These are phyloP conservation scores for Camellia granthamiana DNA, from an alignment of 148 eudicot genomes.

Conservation along the genomic window DNA sequence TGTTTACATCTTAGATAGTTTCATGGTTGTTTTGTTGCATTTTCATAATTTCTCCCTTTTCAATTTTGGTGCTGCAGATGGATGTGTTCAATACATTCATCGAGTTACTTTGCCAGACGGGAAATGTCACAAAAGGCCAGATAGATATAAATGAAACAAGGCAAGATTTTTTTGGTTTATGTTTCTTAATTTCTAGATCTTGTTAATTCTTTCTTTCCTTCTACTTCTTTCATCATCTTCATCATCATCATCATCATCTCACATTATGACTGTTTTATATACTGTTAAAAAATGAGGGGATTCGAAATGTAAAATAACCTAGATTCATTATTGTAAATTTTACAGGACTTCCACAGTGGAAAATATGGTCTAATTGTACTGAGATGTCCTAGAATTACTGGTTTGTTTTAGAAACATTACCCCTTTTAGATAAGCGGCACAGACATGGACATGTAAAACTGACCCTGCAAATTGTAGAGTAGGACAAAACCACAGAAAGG, in stretches of 20 bases:
- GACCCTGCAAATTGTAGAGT: too few relatives aligned
- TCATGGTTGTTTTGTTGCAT: not conserved
- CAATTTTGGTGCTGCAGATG: constrained; percentile 53
- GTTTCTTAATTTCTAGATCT: not conserved
- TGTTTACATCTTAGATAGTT: not conserved
- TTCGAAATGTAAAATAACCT: not conserved
- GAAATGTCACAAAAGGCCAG: constrained; percentile 89
- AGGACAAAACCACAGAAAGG: too few relatives aligned
- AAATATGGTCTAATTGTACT: not conserved
- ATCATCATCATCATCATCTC: not conserved
- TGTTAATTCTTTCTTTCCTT: constrained; percentile 2
- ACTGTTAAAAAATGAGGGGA: not conserved
- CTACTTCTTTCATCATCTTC: not conserved
- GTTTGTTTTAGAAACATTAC: too few relatives aligned
- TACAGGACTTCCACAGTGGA: not conserved
- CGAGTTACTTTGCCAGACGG: constrained; percentile 93
- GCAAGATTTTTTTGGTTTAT: constrained; percentile 35
- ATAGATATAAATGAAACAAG: constrained; percentile 71
- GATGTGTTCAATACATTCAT: constrained; percentile 95
- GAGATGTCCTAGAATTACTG: too few relatives aligned
- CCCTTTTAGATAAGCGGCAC: too few relatives aligned
- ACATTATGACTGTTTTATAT: not conserved
- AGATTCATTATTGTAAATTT: not conserved
- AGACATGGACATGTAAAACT: too few relatives aligned
- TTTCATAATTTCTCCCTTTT: too few relatives aligned